Base-by-base conservation (phyloP, 2,329 filamentous ascomycete species). In the Aspergillus sp. region DNA sequence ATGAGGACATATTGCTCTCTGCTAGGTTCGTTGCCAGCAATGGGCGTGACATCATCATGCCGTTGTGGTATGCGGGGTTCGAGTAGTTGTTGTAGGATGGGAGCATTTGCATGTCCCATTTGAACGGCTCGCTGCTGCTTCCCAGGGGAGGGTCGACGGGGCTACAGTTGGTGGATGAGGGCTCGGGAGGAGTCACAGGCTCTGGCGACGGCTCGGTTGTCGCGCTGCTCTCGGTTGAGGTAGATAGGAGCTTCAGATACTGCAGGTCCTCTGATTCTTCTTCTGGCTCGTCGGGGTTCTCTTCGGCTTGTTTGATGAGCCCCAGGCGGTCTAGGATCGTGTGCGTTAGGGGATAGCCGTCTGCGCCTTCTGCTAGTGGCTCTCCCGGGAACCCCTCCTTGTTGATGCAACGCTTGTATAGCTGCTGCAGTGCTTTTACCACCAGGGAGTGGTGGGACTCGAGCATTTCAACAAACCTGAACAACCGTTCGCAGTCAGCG, bases 391-490 rank as follows among this genome's bases (percentile, higher is more conserved):
- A 71, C 10, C 65, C 65, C 53, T 71, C 66, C 29, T 70, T 69
- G 51, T 63, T 65, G 40, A 69, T 49, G 49, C 66, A 71, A 51
- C 65, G 60, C 41, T 64, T 68, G 55, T 71, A 70, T 32, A 71
- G 53, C 47, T 65, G 62, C 51, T 70, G 68, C 4, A 71, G 54
- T 1, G 66, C 68, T 51, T 69, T 69, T 38, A 71, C 65, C 4
- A 69, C 67, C 6, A 70, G 51, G 4, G 66, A 67, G 47, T 70
- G 68, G 30, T 71, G 66, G 4, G 68, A 70, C 50, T 71, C 66
- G 30, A 71, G 63, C 66, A 71, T 70, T 48, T 71, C 68, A 34
- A 71, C 68, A 39, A 70, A 71, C 42, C 68, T 71, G 42, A 7
- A 48, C 19, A 33, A 44, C 19, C 19, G 19, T 19, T 19, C 19